Conservation (phyloP, 2,329 filamentous ascomycete genomes). For the Trichoderma cornu-damae region DNA sequence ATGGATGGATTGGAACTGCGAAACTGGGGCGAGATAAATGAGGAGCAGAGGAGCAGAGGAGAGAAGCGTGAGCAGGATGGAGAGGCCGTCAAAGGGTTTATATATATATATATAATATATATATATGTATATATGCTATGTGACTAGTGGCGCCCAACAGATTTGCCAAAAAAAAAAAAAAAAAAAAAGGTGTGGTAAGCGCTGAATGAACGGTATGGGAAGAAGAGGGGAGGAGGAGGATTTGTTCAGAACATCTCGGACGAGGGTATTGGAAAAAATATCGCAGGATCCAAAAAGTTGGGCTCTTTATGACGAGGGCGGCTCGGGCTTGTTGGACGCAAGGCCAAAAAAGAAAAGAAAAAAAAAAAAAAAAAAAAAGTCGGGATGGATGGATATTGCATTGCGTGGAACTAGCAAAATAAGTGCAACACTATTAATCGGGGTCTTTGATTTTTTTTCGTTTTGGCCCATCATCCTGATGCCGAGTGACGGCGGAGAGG, state of each 20-base stretch:
- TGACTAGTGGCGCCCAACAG: slow-evolving; percentile 10
- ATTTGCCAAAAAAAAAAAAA: background rate
- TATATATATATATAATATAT: too few species aligned
- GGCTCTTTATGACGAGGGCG: background rate
- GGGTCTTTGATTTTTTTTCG: background rate
- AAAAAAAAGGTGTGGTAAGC: background rate
- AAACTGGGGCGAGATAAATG: background rate
- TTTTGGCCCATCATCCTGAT: background rate
- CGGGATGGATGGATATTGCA: background rate
- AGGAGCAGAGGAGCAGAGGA: background rate
- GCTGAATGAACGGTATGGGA: too few species aligned
- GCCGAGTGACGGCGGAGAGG: slow-evolving; percentile 14
- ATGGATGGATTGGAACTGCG: background rate
- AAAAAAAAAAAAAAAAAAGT: background rate
- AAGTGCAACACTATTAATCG: background rate
- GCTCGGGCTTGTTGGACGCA: background rate
- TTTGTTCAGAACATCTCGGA: background rate
- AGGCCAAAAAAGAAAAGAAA: too few species aligned
- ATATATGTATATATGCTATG: too few species aligned
- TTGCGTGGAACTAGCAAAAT: background rate
- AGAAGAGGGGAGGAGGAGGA: too few species aligned
- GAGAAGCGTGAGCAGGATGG: background rate
- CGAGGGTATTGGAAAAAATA: slow-evolving; percentile 3
- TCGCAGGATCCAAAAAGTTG: background rate
- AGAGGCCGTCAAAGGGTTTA: background rate